Base-by-base conservation (phyloP, 2,329 filamentous ascomycete species). In the Graphilbum sp. region DNA sequence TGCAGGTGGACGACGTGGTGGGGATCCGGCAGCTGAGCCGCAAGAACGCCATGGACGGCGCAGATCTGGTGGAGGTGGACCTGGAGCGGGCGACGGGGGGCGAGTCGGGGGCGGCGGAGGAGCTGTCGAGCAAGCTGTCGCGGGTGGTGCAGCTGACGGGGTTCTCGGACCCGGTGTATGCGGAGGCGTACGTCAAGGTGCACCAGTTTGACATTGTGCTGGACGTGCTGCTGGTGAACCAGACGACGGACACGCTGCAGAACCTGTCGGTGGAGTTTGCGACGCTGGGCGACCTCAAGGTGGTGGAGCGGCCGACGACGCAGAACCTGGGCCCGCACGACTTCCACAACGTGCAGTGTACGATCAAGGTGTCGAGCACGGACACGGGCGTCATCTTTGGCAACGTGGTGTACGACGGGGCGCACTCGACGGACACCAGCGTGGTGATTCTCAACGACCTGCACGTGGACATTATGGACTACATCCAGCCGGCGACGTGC, bases 381-480 rank as follows among this genome's bases (percentile, higher is more conserved):
- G 90, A 98, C 54, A 96, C 90, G 2, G 90, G 90, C 40, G 90
- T 98, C 47, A 98, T 98, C 49, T 98, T 98, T 52, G 90, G 90
- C 48, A 98, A 98, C 54, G 87, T 98, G 19, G 83, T 98, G 8
- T 98, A 98, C 58, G 90, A 98, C 50, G 90, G 88, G 23, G 74
- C 87, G 6, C 85, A 84, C 60, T 87, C 79, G 34, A 92, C 83
- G 2, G 90, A 93, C 55, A 92, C 83, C 39, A 92, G 94, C 48
- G 90, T 98, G 9, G 90, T 98, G 39, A 98, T 98, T 49, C 71
- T 98, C 38, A 96, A 96, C 55, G 90, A 98, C 56, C 76, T 98
- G 23, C 90, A 98, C 53, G 88, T 96, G 41, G 90, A 98, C 54
- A 95, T 98, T 47, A 98, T 98, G 90, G 90, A 98, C 62, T 98